phyloP scores from a whole-genome alignment of 2,329 filamentous ascomycete genomes.

The Plenodomus biglobosus region DNA sequence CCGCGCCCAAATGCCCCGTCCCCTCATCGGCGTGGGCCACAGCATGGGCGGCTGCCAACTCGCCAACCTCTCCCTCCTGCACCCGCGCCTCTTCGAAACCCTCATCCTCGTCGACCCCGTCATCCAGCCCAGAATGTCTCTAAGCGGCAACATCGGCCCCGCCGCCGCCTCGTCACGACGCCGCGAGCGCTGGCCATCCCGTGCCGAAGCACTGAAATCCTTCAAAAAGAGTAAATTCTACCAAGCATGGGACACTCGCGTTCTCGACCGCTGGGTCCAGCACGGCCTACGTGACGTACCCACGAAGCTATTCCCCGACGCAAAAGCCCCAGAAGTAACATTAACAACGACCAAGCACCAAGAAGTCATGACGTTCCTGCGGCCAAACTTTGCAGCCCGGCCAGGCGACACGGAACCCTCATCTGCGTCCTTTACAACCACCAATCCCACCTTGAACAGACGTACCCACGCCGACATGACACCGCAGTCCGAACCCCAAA shows the following conservation, averaged over 20 bases:
- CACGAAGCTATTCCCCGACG: constrained; percentile 59
- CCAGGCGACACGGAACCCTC: constrained; percentile 50
- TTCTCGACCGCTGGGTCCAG: constrained; percentile 71
- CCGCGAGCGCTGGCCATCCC: constrained; percentile 80
- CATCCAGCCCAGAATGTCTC: constrained; percentile 58
- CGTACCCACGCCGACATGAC: constrained; percentile 50
- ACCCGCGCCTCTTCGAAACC: constrained; percentile 76
- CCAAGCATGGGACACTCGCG: constrained; percentile 76
- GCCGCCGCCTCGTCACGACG: constrained; percentile 68
- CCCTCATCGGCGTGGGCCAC: constrained; percentile 82
- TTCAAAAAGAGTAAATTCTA: constrained; percentile 77
- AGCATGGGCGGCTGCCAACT: constrained; percentile 82
- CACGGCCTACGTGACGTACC: constrained; percentile 76
- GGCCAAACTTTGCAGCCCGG: constrained; percentile 57
- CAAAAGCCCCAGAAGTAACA: constrained; percentile 59
- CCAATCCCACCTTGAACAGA: constrained; percentile 39
- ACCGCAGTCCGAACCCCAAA: constrained; percentile 36
- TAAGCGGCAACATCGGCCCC: constrained; percentile 45
- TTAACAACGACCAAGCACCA: constrained; percentile 83
- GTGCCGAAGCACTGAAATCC: constrained; percentile 64
- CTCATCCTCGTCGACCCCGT: constrained; percentile 85
- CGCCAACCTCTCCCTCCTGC: constrained; percentile 69
- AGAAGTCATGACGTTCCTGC: constrained; percentile 77
- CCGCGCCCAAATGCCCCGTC: constrained; percentile 74
- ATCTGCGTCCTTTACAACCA: constrained; percentile 27